These are phyloP conservation scores for Sporothrix mexicana DNA, from an alignment of 2,329 filamentous ascomycete genomes.

Conservation along the genomic window DNA sequence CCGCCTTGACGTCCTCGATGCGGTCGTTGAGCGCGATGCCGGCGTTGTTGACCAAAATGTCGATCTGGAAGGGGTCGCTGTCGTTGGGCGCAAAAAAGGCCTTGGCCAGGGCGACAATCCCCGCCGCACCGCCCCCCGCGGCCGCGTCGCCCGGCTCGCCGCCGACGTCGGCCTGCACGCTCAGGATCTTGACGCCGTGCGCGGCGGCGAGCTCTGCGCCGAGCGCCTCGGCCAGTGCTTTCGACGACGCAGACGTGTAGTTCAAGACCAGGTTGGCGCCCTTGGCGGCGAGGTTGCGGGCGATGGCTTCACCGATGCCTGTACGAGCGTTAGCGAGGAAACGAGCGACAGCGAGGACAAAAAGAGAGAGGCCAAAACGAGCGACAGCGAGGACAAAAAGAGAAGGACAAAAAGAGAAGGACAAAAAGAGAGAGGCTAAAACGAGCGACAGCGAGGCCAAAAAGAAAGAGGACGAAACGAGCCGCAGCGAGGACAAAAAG, in stretches of 20 bases:
- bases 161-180: conserved; percentile 74
- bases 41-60: conserved; percentile 89
- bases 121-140: conserved; percentile 53
- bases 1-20: conserved; percentile 65
- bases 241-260: conserved; percentile 62
- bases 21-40: conserved; percentile 71
- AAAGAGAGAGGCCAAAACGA: conserved; percentile 3
- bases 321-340: not conserved
- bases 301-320: conserved; percentile 73
- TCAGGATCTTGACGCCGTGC: conserved; percentile 65
- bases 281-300: conserved; percentile 73
- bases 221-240: conserved; percentile 61
- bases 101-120: conserved; percentile 52
- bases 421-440: conserved; percentile 11
- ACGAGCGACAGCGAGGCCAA: not conserved
- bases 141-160: conserved; percentile 63
- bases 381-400: conserved; percentile 15
- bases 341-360: conserved; percentile 4
- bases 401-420: too few relatives aligned
- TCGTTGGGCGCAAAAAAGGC: conserved; percentile 60
- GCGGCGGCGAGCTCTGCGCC: conserved; percentile 61
- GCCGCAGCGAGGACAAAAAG: too few relatives aligned
- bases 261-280: conserved; percentile 72
- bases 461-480: too few relatives aligned
- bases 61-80: conserved; percentile 64